Conservation (phyloP, 2,329 filamentous ascomycete species). For the Pseudogymnoascus sp. region DNA sequence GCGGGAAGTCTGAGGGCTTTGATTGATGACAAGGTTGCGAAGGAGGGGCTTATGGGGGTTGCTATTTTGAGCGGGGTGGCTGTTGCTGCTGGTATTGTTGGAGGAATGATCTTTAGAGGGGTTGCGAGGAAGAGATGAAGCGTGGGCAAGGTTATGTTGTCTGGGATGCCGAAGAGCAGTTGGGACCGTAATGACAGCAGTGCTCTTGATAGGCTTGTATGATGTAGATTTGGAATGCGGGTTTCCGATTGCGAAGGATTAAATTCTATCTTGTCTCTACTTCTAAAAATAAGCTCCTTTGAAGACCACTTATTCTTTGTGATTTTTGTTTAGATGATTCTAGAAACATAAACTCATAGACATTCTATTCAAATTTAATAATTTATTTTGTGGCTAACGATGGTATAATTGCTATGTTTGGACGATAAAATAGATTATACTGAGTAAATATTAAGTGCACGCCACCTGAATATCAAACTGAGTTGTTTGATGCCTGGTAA, state of each 20-base stretch:
- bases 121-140: slow-evolving; percentile 48
- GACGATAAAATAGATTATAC: not conserved
- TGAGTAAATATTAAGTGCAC: not conserved
- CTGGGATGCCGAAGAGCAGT: not conserved
- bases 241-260: not conserved
- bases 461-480: slow-evolving; percentile 3
- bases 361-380: not conserved
- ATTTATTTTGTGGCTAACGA: not conserved
- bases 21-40: slow-evolving; percentile 94
- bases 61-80: slow-evolving; percentile 92
- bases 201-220: not conserved
- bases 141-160: not conserved
- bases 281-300: not conserved
- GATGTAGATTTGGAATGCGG: not conserved
- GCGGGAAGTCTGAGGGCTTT: slow-evolving; percentile 76
- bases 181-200: not conserved
- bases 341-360: not conserved
- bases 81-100: slow-evolving; percentile 87
- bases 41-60: slow-evolving; percentile 87
- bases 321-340: not conserved
- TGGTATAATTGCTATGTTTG: not conserved
- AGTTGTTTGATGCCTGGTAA: not conserved
- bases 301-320: not conserved
- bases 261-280: not conserved
- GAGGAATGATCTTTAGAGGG: slow-evolving; percentile 77